Evolutionary conservation across 1,284 basidiomycete species (phyloP).

Genomic region (Trichosporon ovoides): DNA sequence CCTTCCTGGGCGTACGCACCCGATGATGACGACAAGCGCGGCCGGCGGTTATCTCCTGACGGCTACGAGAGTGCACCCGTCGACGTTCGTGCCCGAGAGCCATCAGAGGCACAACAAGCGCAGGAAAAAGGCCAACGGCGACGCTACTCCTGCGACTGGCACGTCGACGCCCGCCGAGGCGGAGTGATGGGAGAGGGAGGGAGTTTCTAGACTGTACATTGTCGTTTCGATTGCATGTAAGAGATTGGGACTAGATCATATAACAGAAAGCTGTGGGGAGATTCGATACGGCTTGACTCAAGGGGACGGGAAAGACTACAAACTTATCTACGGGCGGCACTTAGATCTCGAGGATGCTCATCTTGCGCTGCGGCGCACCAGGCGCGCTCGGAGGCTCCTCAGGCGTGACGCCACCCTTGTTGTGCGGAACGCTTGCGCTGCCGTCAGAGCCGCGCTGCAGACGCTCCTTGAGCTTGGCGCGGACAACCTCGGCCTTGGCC

Average conservation of each 20-base stretch:
- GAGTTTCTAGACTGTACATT: background rate
- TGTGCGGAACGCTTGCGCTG: constrained; percentile 23
- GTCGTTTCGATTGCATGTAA: constrained; percentile 1
- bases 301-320: too few species aligned
- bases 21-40: constrained; percentile 85
- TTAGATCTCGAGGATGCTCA: constrained; percentile 2
- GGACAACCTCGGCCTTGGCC: constrained; percentile 25
- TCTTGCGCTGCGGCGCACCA: constrained; percentile 1
- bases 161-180: background rate
- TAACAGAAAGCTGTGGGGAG: background rate
- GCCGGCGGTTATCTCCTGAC: constrained; percentile 84
- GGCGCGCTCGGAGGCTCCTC: constrained; percentile 12
- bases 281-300: too few species aligned
- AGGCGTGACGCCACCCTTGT: constrained; percentile 16
- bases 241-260: background rate
- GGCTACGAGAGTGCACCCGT: constrained; percentile 65
- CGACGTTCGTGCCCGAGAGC: constrained; percentile 29
- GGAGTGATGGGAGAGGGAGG: background rate
- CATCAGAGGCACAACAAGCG: constrained; percentile 29
- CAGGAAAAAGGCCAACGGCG: constrained; percentile 19
- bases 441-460: constrained; percentile 25
- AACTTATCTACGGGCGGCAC: background rate
- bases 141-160: background rate
- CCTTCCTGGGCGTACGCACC: constrained; percentile 91
- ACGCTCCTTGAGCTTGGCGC: constrained; percentile 19